Evolutionary conservation across 345 rosid genomes (phyloP), one percentile per base, ranked within the genome.

Genomic region (Limnanthes douglasii): DNA sequence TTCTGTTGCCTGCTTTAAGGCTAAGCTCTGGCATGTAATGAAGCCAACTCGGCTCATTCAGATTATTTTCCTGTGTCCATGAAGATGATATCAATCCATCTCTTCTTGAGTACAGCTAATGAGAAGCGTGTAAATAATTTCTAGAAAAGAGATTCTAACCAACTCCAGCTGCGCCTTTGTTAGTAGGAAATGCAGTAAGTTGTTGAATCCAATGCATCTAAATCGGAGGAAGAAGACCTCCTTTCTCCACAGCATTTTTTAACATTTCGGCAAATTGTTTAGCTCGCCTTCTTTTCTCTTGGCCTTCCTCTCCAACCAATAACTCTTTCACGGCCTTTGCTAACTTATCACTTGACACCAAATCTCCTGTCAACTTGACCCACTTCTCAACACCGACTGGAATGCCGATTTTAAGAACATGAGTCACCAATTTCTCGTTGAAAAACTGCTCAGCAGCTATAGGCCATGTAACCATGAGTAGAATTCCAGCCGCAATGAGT

Each of bases 401-500:
- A 3, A 60, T 53, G 7, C 68, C 71, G 0, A 58, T 42, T 25
- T n/a, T 54, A 0, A 71, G 46, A n/a, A 66, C 59, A 37, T 60
- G 62, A 0, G 48, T 51, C 4, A 66, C 46, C 8, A 66, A 21
- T 19, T 45, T 63, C 50, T 66, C 78, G 15, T 63, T 71, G 27
- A 30, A 54, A 31, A 63, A 66, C 24, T 71, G 74, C 48, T 71
- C 74, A 0, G 71, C 71, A 4, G 6, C 26, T 8, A 54, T 23
- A 0, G 78, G 74, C 78, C 73, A 66, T 1, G 61, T 63, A 21
- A 71, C 57, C 68, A 71, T 51, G 1, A 66, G 74, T 21, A 66
- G 73, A 71, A 50, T 62, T 71, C 78, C 71, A 71, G 27, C 78
- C 74, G 10, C 74, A 72, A 8, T 67, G 74, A 2, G 75, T 72